Evolutionary conservation across 116 monocot species (phyloP).

Genomic region (Posidonia oceanica): DNA sequence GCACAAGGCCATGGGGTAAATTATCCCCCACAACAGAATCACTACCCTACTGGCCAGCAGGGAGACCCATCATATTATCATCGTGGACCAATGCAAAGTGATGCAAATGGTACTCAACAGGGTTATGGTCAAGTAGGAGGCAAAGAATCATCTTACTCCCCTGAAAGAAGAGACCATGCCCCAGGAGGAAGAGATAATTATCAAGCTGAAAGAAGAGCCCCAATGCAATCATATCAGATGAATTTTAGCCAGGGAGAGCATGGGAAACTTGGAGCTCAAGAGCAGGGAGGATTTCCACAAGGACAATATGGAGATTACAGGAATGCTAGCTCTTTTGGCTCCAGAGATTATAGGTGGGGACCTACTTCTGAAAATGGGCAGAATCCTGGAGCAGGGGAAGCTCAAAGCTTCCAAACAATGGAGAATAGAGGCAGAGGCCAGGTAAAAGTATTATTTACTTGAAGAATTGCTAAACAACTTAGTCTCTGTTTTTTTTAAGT

Average conservation of each 20-base stretch:
- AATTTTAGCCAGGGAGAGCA: too few relatives aligned
- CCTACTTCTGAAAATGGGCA: too few relatives aligned
- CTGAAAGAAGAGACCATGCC: slow-evolving; percentile 14
- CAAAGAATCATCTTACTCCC: not conserved
- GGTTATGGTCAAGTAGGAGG: slow-evolving; percentile 5
- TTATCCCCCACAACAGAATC: slow-evolving; percentile 7
- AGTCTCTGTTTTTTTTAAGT: too few relatives aligned
- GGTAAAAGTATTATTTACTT: too few relatives aligned
- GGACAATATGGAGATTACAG: not conserved
- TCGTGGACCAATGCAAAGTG: not conserved
- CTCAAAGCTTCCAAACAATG: too few relatives aligned
- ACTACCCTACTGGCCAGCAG: not conserved
- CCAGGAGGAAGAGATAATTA: slow-evolving; percentile 6
- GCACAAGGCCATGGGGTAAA: slow-evolving; percentile 5
- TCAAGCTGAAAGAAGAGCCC: slow-evolving; percentile 9
- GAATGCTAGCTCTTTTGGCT: not conserved
- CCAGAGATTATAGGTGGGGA: not conserved
- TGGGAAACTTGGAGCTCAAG: too few relatives aligned
- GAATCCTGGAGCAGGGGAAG: too few relatives aligned
- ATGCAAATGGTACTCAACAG: slow-evolving; percentile 8
- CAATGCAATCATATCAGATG: slow-evolving; percentile 10
- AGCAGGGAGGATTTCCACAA: not conserved
- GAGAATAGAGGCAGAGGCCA: too few relatives aligned
- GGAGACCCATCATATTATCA: not conserved
- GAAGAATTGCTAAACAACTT: too few relatives aligned